Evolutionary conservation across 257 asterid genomes (phyloP).

Genomic region (Solanum ahanhuiri): DNA sequence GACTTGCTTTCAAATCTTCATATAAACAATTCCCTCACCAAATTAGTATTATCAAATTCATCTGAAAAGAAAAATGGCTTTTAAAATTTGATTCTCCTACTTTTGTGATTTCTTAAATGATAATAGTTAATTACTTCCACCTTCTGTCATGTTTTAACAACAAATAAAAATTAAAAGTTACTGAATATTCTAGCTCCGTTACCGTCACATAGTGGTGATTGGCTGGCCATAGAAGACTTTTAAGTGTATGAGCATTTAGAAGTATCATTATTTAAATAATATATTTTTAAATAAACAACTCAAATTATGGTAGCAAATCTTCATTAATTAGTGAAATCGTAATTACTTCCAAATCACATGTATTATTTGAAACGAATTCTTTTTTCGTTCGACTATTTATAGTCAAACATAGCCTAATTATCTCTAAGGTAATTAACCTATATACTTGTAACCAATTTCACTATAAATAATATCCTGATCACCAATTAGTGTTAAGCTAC

Average conservation of each 20-base stretch:
- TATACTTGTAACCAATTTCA: background rate
- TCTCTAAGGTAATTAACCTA: background rate
- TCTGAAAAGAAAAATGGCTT: no score
- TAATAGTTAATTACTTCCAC: background rate
- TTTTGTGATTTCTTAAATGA: background rate
- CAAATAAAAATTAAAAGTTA: background rate
- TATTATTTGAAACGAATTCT: background rate
- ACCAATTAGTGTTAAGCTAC: background rate
- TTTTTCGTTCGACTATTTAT: background rate
- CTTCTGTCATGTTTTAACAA: background rate
- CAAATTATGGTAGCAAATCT: background rate
- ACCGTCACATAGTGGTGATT: background rate
- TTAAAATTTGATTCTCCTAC: no score
- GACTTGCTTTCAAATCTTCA: no score
- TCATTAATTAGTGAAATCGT: background rate
- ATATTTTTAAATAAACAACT: background rate
- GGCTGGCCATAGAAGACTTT: no score
- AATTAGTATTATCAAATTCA: no score
- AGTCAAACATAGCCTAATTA: background rate
- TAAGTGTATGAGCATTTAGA: background rate
- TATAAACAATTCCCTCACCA: no score
- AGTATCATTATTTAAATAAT: background rate
- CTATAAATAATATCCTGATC: background rate
- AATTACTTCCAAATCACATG: no score
- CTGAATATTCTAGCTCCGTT: no score